Base-by-base conservation (phyloP, 345 rosid genomes). In the Euphorbia pulcherrima region DNA sequence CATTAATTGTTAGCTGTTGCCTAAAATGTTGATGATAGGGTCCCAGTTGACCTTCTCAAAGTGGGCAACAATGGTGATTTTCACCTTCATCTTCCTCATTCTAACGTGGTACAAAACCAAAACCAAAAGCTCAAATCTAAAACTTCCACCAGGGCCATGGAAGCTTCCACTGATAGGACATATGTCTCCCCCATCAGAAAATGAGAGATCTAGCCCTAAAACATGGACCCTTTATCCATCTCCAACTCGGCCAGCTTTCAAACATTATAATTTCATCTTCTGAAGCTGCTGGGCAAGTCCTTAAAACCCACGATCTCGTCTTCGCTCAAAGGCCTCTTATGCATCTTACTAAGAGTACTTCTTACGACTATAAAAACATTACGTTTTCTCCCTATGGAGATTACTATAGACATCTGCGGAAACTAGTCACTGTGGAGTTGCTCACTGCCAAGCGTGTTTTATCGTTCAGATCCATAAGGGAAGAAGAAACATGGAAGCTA, bases 321-420 rank as follows among this genome's bases (percentile, higher is more conserved):
- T 65, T 65, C 51, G 21, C 60, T 23, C 14, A 52, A 1, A 52
- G 70, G 14, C 61, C 70, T 16, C 6, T 0, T 20, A 5, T 21
- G 14, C 20, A 16, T 35, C 35, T 20, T 0, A 14, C 60, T 0
- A 35, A 1, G 2, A 6, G 55, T 5, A 6, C 17, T 13, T 5
- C 1, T 21, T 52, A 66, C 18, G 11, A 37, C 24, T 14, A 9
- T 3, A 37, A 24, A 33, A 18, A 66, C 24, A 37, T 66, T 11
- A 29, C 18, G 0, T 66, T 66, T 66, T 23, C 69, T 20, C 60
- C 60, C 0, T 35, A 66, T 3, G 69, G 69, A 20, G 60, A 23
- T 2, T 35, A 66, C 5, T 66, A 60, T 60, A 52, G 69, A 53
- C 69, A 66, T 13, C 3, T 66, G 35, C 17, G 69, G 4, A 66